Evolutionary conservation across 495 filamentous ascomycete genomes (phyloP).

Genomic region (Hypoxylon rickii): DNA sequence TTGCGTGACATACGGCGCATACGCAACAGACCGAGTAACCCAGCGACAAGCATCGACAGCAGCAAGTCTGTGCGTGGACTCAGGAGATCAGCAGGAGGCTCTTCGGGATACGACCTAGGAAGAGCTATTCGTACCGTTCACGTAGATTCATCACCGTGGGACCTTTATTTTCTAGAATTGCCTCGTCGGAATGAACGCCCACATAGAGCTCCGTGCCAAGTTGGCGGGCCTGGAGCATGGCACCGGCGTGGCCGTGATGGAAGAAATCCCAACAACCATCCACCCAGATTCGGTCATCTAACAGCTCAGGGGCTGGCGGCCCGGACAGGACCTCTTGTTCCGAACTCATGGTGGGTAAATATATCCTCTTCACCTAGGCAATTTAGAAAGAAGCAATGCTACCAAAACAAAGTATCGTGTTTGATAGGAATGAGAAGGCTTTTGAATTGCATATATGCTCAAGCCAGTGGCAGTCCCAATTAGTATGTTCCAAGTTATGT

Average conservation of each 20-base stretch:
- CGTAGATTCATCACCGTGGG: conserved; percentile 94
- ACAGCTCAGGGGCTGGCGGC: conserved; percentile 50
- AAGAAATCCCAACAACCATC: conserved; percentile 99
- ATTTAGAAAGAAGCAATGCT: no score
- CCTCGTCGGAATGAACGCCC: conserved; percentile 92
- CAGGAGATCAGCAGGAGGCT: conserved; percentile 28
- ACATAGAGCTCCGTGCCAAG: conserved; percentile 86
- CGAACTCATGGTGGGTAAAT: conserved; percentile 28
- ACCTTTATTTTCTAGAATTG: conserved; percentile 94
- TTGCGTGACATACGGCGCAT: conserved; percentile 93
- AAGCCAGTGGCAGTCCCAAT: no score
- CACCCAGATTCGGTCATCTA: conserved; percentile 86
- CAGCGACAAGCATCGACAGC: conserved; percentile 95
- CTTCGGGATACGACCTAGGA: conserved; percentile 10
- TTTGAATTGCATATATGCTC: no score
- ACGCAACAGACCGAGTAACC: conserved; percentile 78
- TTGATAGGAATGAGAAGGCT: no score
- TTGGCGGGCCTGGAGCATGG: conserved; percentile 89
- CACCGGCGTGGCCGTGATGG: conserved; percentile 96
- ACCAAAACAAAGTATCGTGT: no score
- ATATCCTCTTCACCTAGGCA: no score
- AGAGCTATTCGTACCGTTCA: conserved; percentile 67
- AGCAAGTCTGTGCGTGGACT: conserved; percentile 53
- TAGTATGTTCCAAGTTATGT: no score
- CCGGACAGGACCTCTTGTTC: conserved; percentile 35